Percentiles rank a stretch among this genome's conserved stretches.
phyloP scores from a whole-genome alignment of 257 asterid species.

The Linderniella brevidens region DNA sequence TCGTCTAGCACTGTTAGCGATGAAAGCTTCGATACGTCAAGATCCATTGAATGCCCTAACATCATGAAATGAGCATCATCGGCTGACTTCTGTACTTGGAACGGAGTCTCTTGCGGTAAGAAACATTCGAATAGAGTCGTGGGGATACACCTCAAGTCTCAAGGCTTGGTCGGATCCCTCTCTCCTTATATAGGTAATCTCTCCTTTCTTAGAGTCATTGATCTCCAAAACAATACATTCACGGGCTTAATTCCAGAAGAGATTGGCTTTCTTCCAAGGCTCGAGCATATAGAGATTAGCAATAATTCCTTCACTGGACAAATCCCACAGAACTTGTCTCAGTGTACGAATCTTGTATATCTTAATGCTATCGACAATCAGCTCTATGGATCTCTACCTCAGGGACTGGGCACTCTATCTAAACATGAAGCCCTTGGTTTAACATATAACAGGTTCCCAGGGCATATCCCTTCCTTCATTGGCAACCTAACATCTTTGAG shows the following conservation, averaged over 20 bases:
- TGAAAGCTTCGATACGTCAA: conserved; percentile 10
- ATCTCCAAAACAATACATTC: conserved; percentile 15
- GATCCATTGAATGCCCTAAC: conserved; percentile 11
- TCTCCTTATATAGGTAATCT: conserved; percentile 29
- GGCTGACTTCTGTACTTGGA: conserved; percentile 15
- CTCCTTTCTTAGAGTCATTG: conserved; percentile 16
- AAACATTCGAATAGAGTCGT: conserved; percentile 17
- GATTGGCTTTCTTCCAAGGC: conserved; percentile 15
- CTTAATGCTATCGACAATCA: conserved; percentile 10
- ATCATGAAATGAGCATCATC: conserved; percentile 15
- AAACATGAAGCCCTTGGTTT: conserved; percentile 13
- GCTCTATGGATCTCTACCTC: conserved; percentile 13
- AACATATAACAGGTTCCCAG: conserved; percentile 14
- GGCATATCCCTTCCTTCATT: conserved; percentile 16
- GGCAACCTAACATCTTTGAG: conserved; percentile 16
- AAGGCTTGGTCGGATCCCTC: conserved; percentile 15
- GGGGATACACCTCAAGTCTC: conserved; percentile 12
- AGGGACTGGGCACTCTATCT: conserved; percentile 12
- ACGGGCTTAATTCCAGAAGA: conserved; percentile 18
- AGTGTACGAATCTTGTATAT: conserved; percentile 12
- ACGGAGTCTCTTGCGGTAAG: conserved; percentile 14
- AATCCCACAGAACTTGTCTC: conserved; percentile 17
- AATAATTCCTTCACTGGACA: conserved; percentile 21
- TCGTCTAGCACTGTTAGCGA: conserved; percentile 3
- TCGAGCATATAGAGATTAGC: conserved; percentile 10